phyloP scores from a whole-genome alignment of 106 monocot species.

The Allium sativum region DNA sequence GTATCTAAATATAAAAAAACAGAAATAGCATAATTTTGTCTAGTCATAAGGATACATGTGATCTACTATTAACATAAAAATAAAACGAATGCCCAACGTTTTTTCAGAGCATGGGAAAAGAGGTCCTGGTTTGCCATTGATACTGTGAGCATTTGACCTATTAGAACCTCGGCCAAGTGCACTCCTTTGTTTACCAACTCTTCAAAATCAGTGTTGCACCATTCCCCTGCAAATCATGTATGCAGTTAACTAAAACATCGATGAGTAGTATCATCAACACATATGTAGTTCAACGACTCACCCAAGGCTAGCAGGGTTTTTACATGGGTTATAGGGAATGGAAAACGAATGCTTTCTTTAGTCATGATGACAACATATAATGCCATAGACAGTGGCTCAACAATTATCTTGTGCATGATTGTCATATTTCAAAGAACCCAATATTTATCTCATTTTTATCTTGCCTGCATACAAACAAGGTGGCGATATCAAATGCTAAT shows the following conservation, averaged over 20 bases:
- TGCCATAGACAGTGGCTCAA: constrained; percentile 17
- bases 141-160: constrained; percentile 35
- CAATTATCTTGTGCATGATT: too few species aligned
- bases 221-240: constrained; percentile 35
- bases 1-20: constrained; percentile 16
- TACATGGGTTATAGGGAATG: not conserved
- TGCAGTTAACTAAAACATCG: too few species aligned
- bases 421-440: too few species aligned
- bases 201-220: constrained; percentile 46
- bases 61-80: too few species aligned
- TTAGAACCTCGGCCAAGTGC: constrained; percentile 25
- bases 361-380: constrained; percentile 9
- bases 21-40: not conserved
- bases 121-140: constrained; percentile 44
- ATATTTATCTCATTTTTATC: too few species aligned
- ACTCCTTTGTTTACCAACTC: constrained; percentile 20
- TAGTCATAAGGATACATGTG: not conserved
- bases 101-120: constrained; percentile 36
- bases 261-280: not conserved
- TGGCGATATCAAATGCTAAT: too few species aligned
- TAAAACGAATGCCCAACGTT: constrained; percentile 7
- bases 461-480: too few species aligned
- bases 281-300: too few species aligned
- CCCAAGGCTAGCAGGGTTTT: not conserved
- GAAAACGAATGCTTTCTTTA: constrained; percentile 4